These are phyloP conservation scores for Rhodosporidiobolus sp. DNA, from an alignment of 768 basidiomycete genomes.

Conservation along the genomic window DNA sequence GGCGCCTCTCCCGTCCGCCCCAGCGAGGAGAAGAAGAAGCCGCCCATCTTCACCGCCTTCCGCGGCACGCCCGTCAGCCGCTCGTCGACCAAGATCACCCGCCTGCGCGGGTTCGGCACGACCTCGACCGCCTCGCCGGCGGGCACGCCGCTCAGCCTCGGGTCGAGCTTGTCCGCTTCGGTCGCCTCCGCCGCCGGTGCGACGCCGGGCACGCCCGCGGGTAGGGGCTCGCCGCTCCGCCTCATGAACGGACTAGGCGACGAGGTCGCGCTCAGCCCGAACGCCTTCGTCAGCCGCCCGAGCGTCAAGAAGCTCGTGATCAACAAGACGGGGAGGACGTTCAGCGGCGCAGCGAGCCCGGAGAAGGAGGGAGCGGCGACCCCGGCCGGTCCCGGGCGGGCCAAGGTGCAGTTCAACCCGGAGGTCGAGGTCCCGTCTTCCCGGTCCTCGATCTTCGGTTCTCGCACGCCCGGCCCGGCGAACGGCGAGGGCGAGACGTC, in stretches of 20 bases:
- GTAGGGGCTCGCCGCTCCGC: conserved; percentile 30
- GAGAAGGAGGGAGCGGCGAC: conserved; percentile 13
- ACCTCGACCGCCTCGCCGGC: conserved; percentile 16
- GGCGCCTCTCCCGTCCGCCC: conserved; percentile 19
- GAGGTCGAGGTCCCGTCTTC: conserved; percentile 25
- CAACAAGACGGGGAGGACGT: conserved; percentile 30
- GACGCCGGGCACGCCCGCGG: conserved; percentile 20
- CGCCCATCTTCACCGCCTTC: conserved; percentile 40
- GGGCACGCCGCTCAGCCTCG: conserved; percentile 11
- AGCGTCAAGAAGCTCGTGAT: conserved; percentile 46
- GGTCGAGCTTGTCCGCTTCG: neutral
- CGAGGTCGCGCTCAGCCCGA: conserved; percentile 36
- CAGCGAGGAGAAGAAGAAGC: conserved; percentile 41
- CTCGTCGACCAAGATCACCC: conserved; percentile 39
- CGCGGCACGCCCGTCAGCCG: conserved; percentile 38
- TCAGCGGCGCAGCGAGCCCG: neutral
- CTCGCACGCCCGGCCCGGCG: neutral
- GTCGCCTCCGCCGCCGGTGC: conserved; percentile 13
- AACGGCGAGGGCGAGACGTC: conserved; percentile 11
- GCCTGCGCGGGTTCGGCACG: conserved; percentile 40
- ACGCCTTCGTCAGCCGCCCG: conserved; percentile 41
- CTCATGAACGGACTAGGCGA: conserved; percentile 36
- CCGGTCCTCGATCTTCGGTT: conserved; percentile 15
- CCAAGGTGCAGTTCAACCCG: conserved; percentile 38
- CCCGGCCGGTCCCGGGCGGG: conserved; percentile 2